Evolutionary conservation across 2,329 filamentous ascomycete species (phyloP), one percentile per base, ranked within the genome.

Genomic region (Aspergillus pseudonomiae): DNA sequence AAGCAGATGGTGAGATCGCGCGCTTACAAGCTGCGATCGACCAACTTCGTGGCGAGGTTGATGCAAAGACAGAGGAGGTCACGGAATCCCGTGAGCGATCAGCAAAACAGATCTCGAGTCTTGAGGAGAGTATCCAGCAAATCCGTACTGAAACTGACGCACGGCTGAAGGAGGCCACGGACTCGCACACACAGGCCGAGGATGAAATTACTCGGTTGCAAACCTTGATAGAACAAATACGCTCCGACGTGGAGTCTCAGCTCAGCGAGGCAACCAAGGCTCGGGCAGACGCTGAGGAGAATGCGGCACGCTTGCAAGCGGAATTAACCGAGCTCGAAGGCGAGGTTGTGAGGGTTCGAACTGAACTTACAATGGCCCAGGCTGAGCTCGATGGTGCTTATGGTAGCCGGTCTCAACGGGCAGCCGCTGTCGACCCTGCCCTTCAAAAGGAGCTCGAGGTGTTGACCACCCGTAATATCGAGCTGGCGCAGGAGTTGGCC

Each of bases 371-470:
- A n/a, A 90, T 98, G 69, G 93, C 91, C 30, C 88, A 89, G 73
- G 92, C 94, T 59, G 94, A 98, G 77, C 91, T 98, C 30, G 95
- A 97, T 71, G 93, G 93, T 66, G 96, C 96, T 74, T 97, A 98
- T 74, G 95, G 95, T 46, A 86, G 84, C n/a, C 83, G 89, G 58
- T 85, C 88, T 11, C 83, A 91, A 74, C 86, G 89, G 36, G 88
- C 88, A 14, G 89, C 88, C n/a, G 86, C 86, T 11, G 80, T 82
- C 54, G 86, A 87, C 57, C 85, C 84, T 3, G 81, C 81, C 26
- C 81, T 88, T 50, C 85, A 87, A 70, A 85, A 82, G 60, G 86
- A 90, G 71, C 81, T 89, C 28, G 86, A 88, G 63, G 81, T 82
- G 10, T 78, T 89, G 45, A 81, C 77, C 30, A 79, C 80, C 6